Evolutionary conservation across 352 stramenopile genomes (phyloP).

Genomic region (Plasmopara muralis): DNA sequence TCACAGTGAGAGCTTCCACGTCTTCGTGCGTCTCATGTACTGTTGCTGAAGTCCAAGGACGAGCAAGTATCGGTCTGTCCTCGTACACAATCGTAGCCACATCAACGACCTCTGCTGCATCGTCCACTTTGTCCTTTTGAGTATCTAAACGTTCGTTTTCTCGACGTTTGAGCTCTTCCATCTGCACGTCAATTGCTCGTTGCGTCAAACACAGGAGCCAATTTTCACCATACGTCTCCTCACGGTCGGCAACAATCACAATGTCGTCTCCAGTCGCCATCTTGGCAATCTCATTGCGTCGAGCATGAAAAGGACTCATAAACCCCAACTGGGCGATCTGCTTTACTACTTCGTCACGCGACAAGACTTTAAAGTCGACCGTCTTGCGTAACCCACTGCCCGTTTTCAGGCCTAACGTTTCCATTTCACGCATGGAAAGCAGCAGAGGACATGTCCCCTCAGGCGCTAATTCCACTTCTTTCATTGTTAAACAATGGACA

Average conservation of each 20-base stretch:
- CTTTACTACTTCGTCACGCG: slow-evolving; percentile 58
- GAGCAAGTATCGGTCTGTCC: slow-evolving; percentile 57
- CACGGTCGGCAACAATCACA: slow-evolving; percentile 67
- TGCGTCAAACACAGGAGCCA: slow-evolving; percentile 74
- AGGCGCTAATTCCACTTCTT: slow-evolving; percentile 44
- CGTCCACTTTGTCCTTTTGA: slow-evolving; percentile 21
- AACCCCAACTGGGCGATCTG: slow-evolving; percentile 76
- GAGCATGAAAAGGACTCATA: slow-evolving; percentile 79
- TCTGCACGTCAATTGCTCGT: slow-evolving; percentile 55
- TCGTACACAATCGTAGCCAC: slow-evolving; percentile 64
- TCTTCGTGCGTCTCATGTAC: slow-evolving; percentile 56
- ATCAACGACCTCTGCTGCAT: slow-evolving; percentile 31
- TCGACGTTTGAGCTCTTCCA: slow-evolving; percentile 44
- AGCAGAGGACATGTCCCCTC: slow-evolving; percentile 73
- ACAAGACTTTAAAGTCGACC: slow-evolving; percentile 63
- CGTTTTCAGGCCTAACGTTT: slow-evolving; percentile 71
- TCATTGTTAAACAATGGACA: slow-evolving; percentile 1
- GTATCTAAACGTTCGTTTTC: slow-evolving; percentile 45
- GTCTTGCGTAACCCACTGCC: slow-evolving; percentile 71
- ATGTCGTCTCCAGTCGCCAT: slow-evolving; percentile 54
- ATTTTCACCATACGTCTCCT: slow-evolving; percentile 79
- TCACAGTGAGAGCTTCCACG: slow-evolving; percentile 53
- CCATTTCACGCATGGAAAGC: slow-evolving; percentile 85
- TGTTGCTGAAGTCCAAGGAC: slow-evolving; percentile 47
- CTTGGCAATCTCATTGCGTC: slow-evolving; percentile 59